Conservation (phyloP, 2,329 filamentous ascomycete species). For the Blumeria hordei region DNA sequence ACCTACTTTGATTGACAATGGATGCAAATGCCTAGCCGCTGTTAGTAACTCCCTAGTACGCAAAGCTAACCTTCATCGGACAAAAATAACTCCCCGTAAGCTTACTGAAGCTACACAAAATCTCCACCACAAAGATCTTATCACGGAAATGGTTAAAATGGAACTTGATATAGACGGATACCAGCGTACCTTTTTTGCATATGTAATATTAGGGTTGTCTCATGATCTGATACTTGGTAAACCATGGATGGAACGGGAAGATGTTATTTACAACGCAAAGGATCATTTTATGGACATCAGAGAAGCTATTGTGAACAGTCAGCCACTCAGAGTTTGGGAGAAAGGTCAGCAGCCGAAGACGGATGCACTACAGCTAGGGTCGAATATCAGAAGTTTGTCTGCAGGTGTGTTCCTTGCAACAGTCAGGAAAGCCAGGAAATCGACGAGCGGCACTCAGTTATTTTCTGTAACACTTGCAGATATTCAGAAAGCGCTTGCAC, state of each 20-base stretch:
- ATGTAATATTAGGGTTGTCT: neutral
- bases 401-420: slow-evolving; percentile 1
- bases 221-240: neutral
- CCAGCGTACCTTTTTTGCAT: neutral
- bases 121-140: neutral
- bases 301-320: neutral
- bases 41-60: neutral
- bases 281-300: neutral
- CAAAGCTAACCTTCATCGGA: neutral
- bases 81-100: neutral
- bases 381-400: neutral
- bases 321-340: neutral
- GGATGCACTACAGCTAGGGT: no score
- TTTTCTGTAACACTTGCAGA: neutral
- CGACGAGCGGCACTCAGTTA: neutral
- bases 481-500: neutral
- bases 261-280: neutral
- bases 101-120: neutral
- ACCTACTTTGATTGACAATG: neutral
- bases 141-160: neutral
- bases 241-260: neutral
- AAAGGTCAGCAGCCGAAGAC: neutral
- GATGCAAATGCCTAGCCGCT: neutral
- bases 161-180: slow-evolving; percentile 1
- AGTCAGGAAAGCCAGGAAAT: neutral